Base-by-base conservation (phyloP, 192 early-diverging fungal genomes). In the Backusella tuberculispora region DNA sequence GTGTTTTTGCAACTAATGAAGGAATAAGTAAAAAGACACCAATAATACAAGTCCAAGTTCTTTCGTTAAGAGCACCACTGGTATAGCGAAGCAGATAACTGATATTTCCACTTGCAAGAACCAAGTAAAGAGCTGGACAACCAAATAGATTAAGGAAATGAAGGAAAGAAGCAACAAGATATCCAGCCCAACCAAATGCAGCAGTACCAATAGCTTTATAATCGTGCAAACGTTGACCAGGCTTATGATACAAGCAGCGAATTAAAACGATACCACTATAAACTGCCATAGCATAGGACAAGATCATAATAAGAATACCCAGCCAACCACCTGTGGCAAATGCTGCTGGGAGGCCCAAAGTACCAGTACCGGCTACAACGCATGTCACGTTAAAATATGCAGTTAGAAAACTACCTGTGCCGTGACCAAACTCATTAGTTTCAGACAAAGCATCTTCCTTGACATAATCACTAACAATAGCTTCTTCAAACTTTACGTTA, bases 301-400 rank as follows among this genome's bases (percentile, higher is more conserved):
- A 85, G 6, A 90, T 38, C 46, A 96, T 80, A 74, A 95, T 80
- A n/a, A 88, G 74, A 14, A 92, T 74, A 13, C 90, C 91, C 29
- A 90, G 65, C 95, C 95, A 96, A 3, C 95, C 95, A 48, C 90
- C 87, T 29, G 88, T 75, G 19, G 81, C 87, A 37, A 96, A 85
- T 7, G 94, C 91, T 69, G 90, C 92, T 6, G 95, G 94, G 9
- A 96, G 86, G 76, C 95, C 93, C 19, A 95, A 86, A 12, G 94
- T 89, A n/a, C 95, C 95, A 10, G 90, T 92, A 47, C 94, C 94
- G 1, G 92, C 92, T 42, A 91, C 84, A 29, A 90, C 84, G 43
- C 75, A 76, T 2, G 69, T 63, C 2, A 76, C 69, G 10, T 71
- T 71, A 34, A 71, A 71, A 40, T 71, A 76, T 3, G 69, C 75